These are phyloP conservation scores for Phytophthora boehmeriae DNA, from an alignment of 352 stramenopile genomes.

Conservation along the genomic window DNA sequence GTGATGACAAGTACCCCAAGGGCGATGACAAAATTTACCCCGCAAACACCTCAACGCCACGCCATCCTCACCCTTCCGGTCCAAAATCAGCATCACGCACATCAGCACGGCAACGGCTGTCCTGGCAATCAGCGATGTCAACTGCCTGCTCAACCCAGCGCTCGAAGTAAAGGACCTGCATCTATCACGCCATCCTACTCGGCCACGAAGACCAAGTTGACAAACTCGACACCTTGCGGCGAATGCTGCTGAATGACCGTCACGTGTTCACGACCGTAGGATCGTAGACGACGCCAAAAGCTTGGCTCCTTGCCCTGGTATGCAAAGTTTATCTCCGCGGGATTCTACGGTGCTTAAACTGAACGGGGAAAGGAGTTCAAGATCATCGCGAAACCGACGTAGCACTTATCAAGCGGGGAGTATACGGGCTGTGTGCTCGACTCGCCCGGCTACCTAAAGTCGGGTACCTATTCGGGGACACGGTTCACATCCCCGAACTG, in stretches of 20 bases:
- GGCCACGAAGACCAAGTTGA: conserved; percentile 48
- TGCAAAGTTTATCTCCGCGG: conserved; percentile 37
- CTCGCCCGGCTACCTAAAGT: conserved; percentile 36
- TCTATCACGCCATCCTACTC: conserved; percentile 40
- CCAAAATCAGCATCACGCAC: conserved; percentile 31
- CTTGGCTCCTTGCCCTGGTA: conserved; percentile 37
- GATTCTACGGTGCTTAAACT: conserved; percentile 32
- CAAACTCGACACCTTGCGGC: conserved; percentile 40
- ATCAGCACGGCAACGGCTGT: conserved; percentile 24
- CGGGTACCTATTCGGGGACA: conserved; percentile 48
- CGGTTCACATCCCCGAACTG: conserved; percentile 39
- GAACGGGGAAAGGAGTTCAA: conserved; percentile 42
- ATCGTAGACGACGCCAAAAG: conserved; percentile 46
- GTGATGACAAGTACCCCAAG: too few species aligned
- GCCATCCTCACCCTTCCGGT: too few species aligned
- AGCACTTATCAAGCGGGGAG: conserved; percentile 38
- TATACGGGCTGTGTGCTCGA: conserved; percentile 47
- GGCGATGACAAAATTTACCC: too few species aligned
- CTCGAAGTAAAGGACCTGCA: conserved; percentile 33
- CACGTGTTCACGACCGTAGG: conserved; percentile 42
- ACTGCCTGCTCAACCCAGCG: conserved; percentile 23
- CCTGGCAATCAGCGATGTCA: conserved; percentile 5
- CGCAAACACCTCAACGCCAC: too few species aligned
- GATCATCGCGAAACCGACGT: conserved; percentile 45
- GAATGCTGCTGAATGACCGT: conserved; percentile 47